A percentile compares a stretch with the other conserved stretches of the same genome.
These are phyloP conservation scores for Mortierella sp. DNA, from an alignment of 371 early-diverging fungal species.

Conservation along the genomic window DNA sequence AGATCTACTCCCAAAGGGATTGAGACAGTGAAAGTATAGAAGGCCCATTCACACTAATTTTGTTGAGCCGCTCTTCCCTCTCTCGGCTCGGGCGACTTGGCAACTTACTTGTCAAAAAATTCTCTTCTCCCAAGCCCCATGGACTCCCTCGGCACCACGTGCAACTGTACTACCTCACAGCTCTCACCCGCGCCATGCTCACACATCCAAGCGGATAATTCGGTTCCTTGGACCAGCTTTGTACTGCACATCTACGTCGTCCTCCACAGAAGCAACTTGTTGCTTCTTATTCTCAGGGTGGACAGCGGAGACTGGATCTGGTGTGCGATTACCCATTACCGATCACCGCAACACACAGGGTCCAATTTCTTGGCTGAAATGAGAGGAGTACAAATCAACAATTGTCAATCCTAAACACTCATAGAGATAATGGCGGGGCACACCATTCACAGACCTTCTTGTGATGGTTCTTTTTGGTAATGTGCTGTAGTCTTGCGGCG, in stretches of 20 bases:
- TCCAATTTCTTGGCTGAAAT: neutral
- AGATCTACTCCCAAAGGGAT: no score
- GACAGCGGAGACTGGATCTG: neutral
- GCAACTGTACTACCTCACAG: neutral
- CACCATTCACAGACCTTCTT: no score
- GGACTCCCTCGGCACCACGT: constrained; percentile 2
- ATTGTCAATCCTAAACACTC: neutral
- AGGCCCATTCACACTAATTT: no score
- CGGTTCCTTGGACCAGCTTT: neutral
- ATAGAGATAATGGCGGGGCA: neutral
- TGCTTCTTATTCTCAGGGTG: neutral
- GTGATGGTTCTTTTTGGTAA: neutral
- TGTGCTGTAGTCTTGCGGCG: no score
- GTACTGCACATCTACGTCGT: neutral
- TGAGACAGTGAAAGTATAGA: no score
- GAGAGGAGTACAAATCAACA: neutral
- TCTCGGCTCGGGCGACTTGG: no score
- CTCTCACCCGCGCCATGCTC: neutral
- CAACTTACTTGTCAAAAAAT: no score
- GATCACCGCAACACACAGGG: neutral
- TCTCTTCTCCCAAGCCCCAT: neutral
- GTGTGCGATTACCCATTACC: neutral
- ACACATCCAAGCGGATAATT: neutral
- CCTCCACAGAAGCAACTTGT: neutral
- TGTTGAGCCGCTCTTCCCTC: no score